Evolutionary conservation across 495 filamentous ascomycete species (phyloP).

Genomic region (Podospora australis): DNA sequence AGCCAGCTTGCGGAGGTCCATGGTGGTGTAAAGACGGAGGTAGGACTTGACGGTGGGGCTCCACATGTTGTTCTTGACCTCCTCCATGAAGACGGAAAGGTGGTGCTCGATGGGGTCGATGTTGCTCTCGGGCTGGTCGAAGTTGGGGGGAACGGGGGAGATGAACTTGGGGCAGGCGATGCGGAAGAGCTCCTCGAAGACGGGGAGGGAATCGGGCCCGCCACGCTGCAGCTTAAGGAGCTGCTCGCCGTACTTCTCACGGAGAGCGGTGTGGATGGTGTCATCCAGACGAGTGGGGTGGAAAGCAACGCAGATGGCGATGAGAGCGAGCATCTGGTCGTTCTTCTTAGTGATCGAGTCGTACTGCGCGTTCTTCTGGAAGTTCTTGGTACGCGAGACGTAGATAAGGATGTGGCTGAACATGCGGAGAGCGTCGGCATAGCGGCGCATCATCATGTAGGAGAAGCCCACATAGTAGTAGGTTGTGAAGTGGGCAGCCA

Average conservation of each 20-base stretch:
- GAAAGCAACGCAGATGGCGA: constrained; percentile 97
- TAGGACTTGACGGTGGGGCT: constrained; percentile 95
- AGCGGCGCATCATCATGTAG: constrained; percentile 99
- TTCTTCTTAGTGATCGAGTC: constrained; percentile 99
- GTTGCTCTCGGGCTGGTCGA: constrained; percentile 89
- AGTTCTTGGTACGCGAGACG: constrained; percentile 98
- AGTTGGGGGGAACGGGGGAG: constrained; percentile 92
- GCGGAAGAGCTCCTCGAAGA: constrained; percentile 96
- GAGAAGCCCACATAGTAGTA: constrained; percentile 99
- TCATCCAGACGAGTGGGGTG: constrained; percentile 94
- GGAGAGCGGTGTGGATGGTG: constrained; percentile 94
- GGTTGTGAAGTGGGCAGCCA: constrained; percentile 99
- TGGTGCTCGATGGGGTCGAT: constrained; percentile 97
- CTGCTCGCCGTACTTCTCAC: constrained; percentile 98
- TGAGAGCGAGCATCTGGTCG: constrained; percentile 98
- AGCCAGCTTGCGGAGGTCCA: constrained; percentile 97
- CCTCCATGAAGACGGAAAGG: constrained; percentile 95
- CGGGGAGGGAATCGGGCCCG: constrained; percentile 85
- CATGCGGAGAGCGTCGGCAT: constrained; percentile 97
- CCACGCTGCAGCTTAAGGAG: constrained; percentile 91
- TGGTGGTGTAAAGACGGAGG: constrained; percentile 97
- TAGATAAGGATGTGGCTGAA: constrained; percentile 99
- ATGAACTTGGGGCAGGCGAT: constrained; percentile 98
- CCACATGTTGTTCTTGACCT: constrained; percentile 95
- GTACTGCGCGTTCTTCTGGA: constrained; percentile 97